Conservation (phyloP, 768 basidiomycete genomes). For the Rhizopogon roseolus region DNA sequence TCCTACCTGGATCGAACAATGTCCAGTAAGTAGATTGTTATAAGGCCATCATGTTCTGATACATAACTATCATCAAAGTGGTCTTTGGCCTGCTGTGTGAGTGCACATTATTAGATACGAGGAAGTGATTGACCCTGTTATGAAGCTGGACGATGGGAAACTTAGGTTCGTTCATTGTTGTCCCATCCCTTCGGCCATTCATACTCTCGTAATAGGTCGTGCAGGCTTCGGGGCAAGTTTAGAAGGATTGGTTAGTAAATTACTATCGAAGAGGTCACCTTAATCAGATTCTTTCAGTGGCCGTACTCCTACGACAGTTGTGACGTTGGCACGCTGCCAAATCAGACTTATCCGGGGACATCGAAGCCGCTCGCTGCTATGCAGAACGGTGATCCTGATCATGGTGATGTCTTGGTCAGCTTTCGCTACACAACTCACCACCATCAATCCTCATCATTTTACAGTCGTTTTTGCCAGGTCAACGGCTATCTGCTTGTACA, state of each 20-base stretch:
- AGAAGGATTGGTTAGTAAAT: conserved; percentile 55
- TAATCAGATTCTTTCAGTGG: conserved; percentile 33
- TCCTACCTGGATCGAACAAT: conserved; percentile 37
- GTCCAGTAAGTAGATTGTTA: conserved; percentile 21
- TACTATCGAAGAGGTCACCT: conserved; percentile 10
- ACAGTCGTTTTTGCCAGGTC: conserved; percentile 49
- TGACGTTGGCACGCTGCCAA: conserved; percentile 74
- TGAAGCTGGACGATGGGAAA: conserved; percentile 54
- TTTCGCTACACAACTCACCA: neutral
- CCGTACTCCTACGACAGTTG: conserved; percentile 55
- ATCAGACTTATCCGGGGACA: conserved; percentile 54
- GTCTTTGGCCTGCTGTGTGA: conserved; percentile 46
- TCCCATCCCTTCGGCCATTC: neutral
- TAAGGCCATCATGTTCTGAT: neutral
- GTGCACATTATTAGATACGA: conserved; percentile 4
- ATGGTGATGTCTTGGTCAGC: conserved; percentile 21
- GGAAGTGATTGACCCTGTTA: neutral
- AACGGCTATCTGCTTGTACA: conserved; percentile 54
- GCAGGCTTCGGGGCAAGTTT: conserved; percentile 53
- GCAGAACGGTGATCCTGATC: conserved; percentile 32
- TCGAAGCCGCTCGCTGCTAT: conserved; percentile 40
- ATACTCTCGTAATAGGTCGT: conserved; percentile 29
- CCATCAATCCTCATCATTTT: neutral
- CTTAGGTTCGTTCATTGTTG: conserved; percentile 15
- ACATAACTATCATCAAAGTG: conserved; percentile 19